Evolutionary conservation across 305 asterid species (phyloP).

Genomic region (Ilex paraguariensis): DNA sequence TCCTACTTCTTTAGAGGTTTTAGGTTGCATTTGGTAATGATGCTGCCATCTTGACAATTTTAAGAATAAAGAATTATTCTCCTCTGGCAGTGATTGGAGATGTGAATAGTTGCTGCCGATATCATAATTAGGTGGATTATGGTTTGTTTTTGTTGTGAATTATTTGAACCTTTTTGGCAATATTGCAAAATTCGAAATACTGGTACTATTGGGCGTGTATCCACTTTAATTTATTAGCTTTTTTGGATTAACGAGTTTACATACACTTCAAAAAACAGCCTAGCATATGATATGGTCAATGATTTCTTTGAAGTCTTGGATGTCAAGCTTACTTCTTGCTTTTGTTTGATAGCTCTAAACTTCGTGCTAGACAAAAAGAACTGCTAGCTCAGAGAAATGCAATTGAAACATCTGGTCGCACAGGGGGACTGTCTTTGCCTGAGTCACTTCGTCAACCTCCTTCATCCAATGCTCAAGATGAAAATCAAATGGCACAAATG

Average conservation of each 20-base stretch:
- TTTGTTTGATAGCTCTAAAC: conserved; percentile 57
- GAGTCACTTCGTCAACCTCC: conserved; percentile 26
- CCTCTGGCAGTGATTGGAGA: no score
- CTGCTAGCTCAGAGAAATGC: conserved; percentile 50
- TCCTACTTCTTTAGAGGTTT: not conserved
- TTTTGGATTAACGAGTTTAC: no score
- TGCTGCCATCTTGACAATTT: no score
- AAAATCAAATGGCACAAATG: conserved; percentile 26
- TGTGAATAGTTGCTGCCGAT: no score
- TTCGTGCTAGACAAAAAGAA: conserved; percentile 88
- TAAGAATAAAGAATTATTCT: no score
- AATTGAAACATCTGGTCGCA: conserved; percentile 29
- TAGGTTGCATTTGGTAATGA: no score
- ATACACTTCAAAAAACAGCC: no score
- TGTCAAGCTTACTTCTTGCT: not conserved
- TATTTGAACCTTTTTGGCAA: not conserved
- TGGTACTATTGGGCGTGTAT: not conserved
- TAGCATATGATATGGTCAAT: not conserved
- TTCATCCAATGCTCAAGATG: conserved; percentile 33
- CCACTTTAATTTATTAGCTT: no score
- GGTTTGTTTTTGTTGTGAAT: not conserved
- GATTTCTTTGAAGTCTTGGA: not conserved
- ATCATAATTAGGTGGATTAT: no score
- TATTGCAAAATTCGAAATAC: not conserved
- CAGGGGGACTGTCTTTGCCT: conserved; percentile 27